Conservation (phyloP, 768 basidiomycete genomes). For the Trametopsis cervina region DNA sequence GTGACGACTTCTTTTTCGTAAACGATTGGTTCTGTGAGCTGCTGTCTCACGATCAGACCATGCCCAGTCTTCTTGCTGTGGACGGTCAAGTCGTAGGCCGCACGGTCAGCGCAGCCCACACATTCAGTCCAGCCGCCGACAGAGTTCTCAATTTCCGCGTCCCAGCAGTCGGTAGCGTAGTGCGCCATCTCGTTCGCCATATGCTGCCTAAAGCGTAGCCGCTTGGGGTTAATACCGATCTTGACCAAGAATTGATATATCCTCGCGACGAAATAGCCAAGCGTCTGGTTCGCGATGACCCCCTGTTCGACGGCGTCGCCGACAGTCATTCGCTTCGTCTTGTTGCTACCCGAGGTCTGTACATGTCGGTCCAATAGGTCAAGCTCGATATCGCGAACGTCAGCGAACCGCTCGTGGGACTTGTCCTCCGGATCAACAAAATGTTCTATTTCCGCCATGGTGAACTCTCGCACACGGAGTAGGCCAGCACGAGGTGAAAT, state of each 20-base stretch:
- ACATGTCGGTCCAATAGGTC: conserved; percentile 75
- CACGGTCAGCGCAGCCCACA: conserved; percentile 97
- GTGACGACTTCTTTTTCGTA: conserved; percentile 73
- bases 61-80: conserved; percentile 82
- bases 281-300: conserved; percentile 92
- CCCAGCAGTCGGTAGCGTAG: conserved; percentile 99
- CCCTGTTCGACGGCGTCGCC: conserved; percentile 86
- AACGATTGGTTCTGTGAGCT: conserved; percentile 78
- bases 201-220: conserved; percentile 93
- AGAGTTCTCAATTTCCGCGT: conserved; percentile 93
- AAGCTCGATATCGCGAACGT: conserved; percentile 70
- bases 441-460: conserved; percentile 99
- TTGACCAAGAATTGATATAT: conserved; percentile 85
- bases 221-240: conserved; percentile 80
- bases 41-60: conserved; percentile 79
- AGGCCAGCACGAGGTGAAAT: conserved; percentile 96
- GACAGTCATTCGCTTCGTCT: conserved; percentile 59
- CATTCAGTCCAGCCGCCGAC: conserved; percentile 91
- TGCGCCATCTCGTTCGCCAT: conserved; percentile 99
- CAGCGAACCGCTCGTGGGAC: conserved; percentile 73
- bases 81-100: conserved; percentile 92
- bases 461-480: conserved; percentile 96
- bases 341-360: conserved; percentile 70
- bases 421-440: conserved; percentile 95
- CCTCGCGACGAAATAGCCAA: conserved; percentile 94